Conservation (phyloP, 495 filamentous ascomycete genomes). For the Daldinia vernicosa region DNA sequence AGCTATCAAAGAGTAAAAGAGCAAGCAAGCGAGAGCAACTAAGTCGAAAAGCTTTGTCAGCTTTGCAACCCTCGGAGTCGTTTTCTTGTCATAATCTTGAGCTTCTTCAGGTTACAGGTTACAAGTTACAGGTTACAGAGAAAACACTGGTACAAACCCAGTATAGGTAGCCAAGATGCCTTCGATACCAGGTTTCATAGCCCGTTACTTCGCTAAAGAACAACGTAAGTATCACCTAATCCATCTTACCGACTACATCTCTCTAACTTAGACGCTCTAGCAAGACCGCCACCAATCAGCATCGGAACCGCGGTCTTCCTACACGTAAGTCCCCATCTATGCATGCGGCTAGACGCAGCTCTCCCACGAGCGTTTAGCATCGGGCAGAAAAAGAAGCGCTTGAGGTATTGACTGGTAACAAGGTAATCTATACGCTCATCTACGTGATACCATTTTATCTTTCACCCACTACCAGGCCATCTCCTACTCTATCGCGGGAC, state of each 20-base stretch:
- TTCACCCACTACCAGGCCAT: conserved; percentile 79
- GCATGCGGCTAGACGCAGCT: conserved; percentile 29
- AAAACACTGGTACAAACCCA: background rate
- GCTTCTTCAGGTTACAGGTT: no score
- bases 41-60: background rate
- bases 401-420: conserved; percentile 17
- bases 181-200: conserved; percentile 39
- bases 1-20: conserved; percentile 11
- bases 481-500: conserved; percentile 83
- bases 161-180: conserved; percentile 37
- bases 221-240: conserved; percentile 36
- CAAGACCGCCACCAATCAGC: conserved; percentile 49
- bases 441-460: conserved; percentile 95
- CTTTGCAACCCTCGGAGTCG: background rate
- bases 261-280: conserved; percentile 42
- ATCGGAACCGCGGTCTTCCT: conserved; percentile 45
- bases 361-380: conserved; percentile 2
- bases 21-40: background rate
- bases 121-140: background rate
- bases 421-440: conserved; percentile 79
- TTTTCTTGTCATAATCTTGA: conserved; percentile 1
- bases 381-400: conserved; percentile 1
- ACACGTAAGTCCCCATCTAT: conserved; percentile 40
- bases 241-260: background rate
- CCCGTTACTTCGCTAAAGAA: conserved; percentile 43